A percentile compares a stretch with the other conserved stretches of the same genome.
Conservation (phyloP, 805 yeast species). For the Schwanniomyces sp. region DNA sequence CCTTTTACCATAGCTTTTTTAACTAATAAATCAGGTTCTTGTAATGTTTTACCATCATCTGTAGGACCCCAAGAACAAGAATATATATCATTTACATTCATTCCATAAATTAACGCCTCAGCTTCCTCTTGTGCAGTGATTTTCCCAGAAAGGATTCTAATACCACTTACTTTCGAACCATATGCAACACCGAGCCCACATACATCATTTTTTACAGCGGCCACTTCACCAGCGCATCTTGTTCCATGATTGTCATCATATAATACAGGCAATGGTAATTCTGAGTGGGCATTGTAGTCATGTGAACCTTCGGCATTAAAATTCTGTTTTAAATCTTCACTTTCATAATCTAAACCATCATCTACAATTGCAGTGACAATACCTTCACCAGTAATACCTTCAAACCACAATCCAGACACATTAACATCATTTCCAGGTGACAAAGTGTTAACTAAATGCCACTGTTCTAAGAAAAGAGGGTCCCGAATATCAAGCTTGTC, state of each 20-base stretch:
- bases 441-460: slow-evolving; percentile 83
- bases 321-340: slow-evolving; percentile 67
- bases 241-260: slow-evolving; percentile 92
- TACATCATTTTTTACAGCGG: slow-evolving; percentile 78
- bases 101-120: slow-evolving; percentile 74
- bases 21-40: slow-evolving; percentile 78
- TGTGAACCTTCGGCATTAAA: slow-evolving; percentile 82
- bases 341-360: slow-evolving; percentile 88
- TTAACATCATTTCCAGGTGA: slow-evolving; percentile 85
- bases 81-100: slow-evolving; percentile 86
- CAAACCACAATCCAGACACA: slow-evolving; percentile 81
- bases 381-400: slow-evolving; percentile 78
- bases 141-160: slow-evolving; percentile 80
- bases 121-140: slow-evolving; percentile 90
- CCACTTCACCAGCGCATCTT: slow-evolving; percentile 96
- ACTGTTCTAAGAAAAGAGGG: slow-evolving; percentile 80
- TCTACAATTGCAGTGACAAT: slow-evolving; percentile 87
- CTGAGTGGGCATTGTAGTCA: slow-evolving; percentile 81
- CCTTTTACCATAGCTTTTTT: slow-evolving; percentile 84
- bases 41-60: slow-evolving; percentile 86
- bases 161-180: slow-evolving; percentile 81
- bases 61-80: slow-evolving; percentile 99
- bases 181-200: slow-evolving; percentile 99
- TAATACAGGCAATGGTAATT: slow-evolving; percentile 77
- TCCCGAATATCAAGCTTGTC: slow-evolving; percentile 66